Base-by-base conservation (phyloP, 2,329 filamentous ascomycete species). In the Scedosporium dehoogii region DNA sequence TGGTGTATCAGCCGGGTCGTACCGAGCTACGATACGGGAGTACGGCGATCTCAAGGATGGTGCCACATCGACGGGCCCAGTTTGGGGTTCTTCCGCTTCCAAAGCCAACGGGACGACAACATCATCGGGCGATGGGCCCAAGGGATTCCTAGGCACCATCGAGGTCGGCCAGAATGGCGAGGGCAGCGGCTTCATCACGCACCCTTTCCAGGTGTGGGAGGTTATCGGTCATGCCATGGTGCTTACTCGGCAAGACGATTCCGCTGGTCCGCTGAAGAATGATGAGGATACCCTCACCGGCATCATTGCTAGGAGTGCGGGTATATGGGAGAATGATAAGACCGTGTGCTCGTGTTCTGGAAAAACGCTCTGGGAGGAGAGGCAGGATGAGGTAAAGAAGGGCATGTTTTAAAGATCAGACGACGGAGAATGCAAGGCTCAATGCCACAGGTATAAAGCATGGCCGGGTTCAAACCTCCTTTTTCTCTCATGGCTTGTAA, bases 321-420 rank as follows among this genome's bases (percentile, higher is more conserved):
- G 94, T n/a, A 89, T 96, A 65, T 99, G 94, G 94, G 93, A 97
- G 74, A 96, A 99, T 70, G 91, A 97, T 73, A 99, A 97, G 82
- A 96, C 90, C 56, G 93, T 99, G 5, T 99, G 94, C 74, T 96
- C 92, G 58, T 99, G 94, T 75, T 96, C 92, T 44, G 94, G 94
- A 3, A 97, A 97, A 85, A 97, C 92, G 63, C 85, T 99, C 10
- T 99, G 94, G 94, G 90, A 99, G 75, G 94, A 99, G 80, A 85
- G 94, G 68, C 87, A 88, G 75, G 92, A 97, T 70, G 91, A 96
- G 77, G 86, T 92, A 51, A 81, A 83, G 67, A 92, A 91, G 77
- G 94, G 94, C 2, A 97, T 99, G 91, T 78, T 94, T 68, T 97
- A 75, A 85, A 65, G 67, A 59, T 18, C 7, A 42, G 6, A 41